Evolutionary conservation across 83 land plant species (phyloP), one percentile per base, ranked within the genome.

Genomic region (Picea mariana): DNA sequence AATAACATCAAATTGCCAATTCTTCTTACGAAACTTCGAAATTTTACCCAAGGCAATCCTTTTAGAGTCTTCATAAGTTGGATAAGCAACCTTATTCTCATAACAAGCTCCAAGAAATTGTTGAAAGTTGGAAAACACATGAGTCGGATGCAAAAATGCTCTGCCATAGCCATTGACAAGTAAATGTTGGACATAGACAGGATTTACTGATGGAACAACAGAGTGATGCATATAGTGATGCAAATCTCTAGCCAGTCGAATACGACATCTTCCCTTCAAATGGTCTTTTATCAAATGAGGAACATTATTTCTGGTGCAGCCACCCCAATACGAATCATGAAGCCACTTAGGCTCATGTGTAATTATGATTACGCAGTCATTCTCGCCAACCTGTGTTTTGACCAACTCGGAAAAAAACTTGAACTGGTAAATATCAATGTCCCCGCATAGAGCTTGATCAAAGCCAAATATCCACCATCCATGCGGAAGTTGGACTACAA

Each of bases 391-490:
- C 99, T 97, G 90, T 15, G 79, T 81, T 69, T 81, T 87, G 63
- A 87, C 79, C 47, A 97, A 55, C 77, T 97, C 95, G 40, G 94
- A 85, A 67, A 97, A 97, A 84, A 94, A 97, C 68, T 92, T 92
- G 85, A 95, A 97, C 84, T 97, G 99, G 87, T 90, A 92, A 6
- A 95, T 90, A 86, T 97, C 99, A 87, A 97, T 97, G 79, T 97
- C 99, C 65, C 88, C 86, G 89, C 95, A 95, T 9, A 97, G 94
- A 67, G 99, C 96, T 76, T 92, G 95, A 87, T 97, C 99, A 79
- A 97, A 89, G 64, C 99, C 99, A 88, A 97, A 97, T 49, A 97
- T 83, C 99, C 99, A 97, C 99, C 99, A 97, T 55, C 98, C 91
- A 81, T 92, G 92, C 8, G 99, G 98, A 11, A 97, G 95, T 59